Evolutionary conservation across 2,329 filamentous ascomycete genomes (phyloP).

Genomic region (Fusarium sp.): DNA sequence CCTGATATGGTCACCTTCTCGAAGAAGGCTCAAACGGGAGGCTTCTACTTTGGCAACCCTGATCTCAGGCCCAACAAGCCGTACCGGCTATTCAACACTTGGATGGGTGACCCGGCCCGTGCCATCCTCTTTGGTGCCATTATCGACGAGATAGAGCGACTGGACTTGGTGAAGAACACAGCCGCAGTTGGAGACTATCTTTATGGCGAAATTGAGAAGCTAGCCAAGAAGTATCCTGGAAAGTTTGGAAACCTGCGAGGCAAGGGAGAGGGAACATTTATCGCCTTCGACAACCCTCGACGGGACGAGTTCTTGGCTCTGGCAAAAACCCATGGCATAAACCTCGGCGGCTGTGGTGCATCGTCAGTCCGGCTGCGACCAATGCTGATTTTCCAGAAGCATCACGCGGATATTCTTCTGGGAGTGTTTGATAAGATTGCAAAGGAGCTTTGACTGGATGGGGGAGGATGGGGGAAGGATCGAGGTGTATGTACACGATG

Average conservation of each 20-base stretch:
- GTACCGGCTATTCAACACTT: slow-evolving; percentile 96
- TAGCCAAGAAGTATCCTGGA: not conserved
- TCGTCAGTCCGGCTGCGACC: not conserved
- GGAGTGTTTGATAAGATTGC: not conserved
- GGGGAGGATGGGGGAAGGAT: not conserved
- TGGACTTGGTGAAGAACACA: not conserved
- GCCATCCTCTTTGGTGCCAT: slow-evolving; percentile 87
- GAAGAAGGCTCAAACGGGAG: slow-evolving; percentile 51
- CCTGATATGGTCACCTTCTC: slow-evolving; percentile 95
- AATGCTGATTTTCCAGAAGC: slow-evolving; percentile 1
- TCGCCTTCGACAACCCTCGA: not conserved
- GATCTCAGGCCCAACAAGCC: slow-evolving; percentile 87
- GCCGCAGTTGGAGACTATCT: not conserved
- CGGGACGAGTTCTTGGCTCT: not conserved
- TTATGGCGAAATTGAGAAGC: not conserved
- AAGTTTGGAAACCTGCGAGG: not conserved
- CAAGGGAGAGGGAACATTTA: not conserved
- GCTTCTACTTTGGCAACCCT: slow-evolving; percentile 63
- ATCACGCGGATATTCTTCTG: not conserved
- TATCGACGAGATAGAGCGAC: slow-evolving; percentile 74
- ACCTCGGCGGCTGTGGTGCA: not conserved
- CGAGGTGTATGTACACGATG: not conserved
- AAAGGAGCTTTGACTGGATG: not conserved
- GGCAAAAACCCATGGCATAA: not conserved
- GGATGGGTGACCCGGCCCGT: slow-evolving; percentile 93